Evolutionary conservation across 2,329 filamentous ascomycete species (phyloP), one percentile per base, ranked within the genome.

Genomic region (Neopestalotiopsis clavispora): DNA sequence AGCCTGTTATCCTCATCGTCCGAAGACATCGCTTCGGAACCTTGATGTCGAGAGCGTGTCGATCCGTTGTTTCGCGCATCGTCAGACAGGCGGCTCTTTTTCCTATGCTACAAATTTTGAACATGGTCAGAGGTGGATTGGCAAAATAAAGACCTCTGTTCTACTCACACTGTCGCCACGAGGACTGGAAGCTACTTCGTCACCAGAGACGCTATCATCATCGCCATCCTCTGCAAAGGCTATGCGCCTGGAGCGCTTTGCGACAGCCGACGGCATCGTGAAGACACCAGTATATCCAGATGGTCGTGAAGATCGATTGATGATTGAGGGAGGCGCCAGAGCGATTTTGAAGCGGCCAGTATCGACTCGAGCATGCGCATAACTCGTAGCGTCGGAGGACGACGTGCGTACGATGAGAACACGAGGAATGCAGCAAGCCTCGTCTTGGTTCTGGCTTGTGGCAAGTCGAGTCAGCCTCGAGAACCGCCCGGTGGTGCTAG

Each of bases 161-260:
- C 23, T 7, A 78, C 81, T 75, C 74, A 86, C 85, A 20, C 78
- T 70, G 28, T 82, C 78, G 4, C 76, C 77, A 45, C 79, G 78
- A 32, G 84, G 73, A 30, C 77, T 80, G 1, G 84, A 84, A 70
- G 79, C 82, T 13, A 82, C 82, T 59, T 80, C 75, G n/a, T 79
- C 74, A 17, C 83, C 77, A 2, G 78, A 73, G 34, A 78, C 71
- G 17, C 79, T 78, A 23, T 80, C 76, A n/a, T 78, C 79, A 20
- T 78, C 77, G 65, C 78, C 75, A 17, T 73, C 74, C 9, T 74
- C 75, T 40, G 81, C 79, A 52, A 78, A 75, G 6, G 76, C 76
- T 56, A 72, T 77, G 64, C 73, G 79, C 58, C 82, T 80, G 28
- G 80, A 78, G 71, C 86, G 83, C 76, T 88, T 88, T 30, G 74